phyloP scores from a whole-genome alignment of 805 yeast genomes.

The Candida ulmi region DNA sequence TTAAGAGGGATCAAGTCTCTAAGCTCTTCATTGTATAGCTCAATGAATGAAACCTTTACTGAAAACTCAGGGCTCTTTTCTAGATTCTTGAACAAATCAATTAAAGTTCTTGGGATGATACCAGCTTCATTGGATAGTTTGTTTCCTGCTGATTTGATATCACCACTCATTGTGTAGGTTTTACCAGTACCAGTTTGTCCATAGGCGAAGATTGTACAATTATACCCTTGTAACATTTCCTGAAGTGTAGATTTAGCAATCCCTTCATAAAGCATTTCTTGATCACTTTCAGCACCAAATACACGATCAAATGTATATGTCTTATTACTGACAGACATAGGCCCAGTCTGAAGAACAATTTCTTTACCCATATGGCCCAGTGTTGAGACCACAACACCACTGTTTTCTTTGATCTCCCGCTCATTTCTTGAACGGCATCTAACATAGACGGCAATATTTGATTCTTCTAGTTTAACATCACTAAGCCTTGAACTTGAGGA shows the following conservation, averaged over 20 bases:
- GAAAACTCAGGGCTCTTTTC: constrained; percentile 43
- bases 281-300: constrained; percentile 78
- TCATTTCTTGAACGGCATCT: constrained; percentile 53
- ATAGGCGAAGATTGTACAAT: constrained; percentile 77
- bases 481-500: constrained; percentile 14
- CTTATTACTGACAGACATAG: constrained; percentile 30
- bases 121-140: constrained; percentile 45
- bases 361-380: constrained; percentile 40
- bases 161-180: constrained; percentile 72
- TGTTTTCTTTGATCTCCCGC: constrained; percentile 47
- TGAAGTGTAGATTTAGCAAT: constrained; percentile 51
- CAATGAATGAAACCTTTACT: constrained; percentile 70
- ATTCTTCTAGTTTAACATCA: constrained; percentile 14
- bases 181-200: constrained; percentile 91
- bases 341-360: constrained; percentile 38
- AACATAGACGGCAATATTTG: constrained; percentile 49
- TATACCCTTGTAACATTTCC: constrained; percentile 69
- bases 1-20: constrained; percentile 48
- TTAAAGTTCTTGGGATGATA: constrained; percentile 54
- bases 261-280: constrained; percentile 56
- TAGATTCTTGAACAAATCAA: constrained; percentile 48
- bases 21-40: constrained; percentile 77
- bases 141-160: constrained; percentile 39
- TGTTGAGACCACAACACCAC: constrained; percentile 51
- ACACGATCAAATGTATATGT: constrained; percentile 72